Percentiles rank a stretch among this genome's conserved stretches.
These are phyloP conservation scores for Neofusicoccum laricinum DNA, from an alignment of 2,329 filamentous ascomycete genomes.

Conservation along the genomic window DNA sequence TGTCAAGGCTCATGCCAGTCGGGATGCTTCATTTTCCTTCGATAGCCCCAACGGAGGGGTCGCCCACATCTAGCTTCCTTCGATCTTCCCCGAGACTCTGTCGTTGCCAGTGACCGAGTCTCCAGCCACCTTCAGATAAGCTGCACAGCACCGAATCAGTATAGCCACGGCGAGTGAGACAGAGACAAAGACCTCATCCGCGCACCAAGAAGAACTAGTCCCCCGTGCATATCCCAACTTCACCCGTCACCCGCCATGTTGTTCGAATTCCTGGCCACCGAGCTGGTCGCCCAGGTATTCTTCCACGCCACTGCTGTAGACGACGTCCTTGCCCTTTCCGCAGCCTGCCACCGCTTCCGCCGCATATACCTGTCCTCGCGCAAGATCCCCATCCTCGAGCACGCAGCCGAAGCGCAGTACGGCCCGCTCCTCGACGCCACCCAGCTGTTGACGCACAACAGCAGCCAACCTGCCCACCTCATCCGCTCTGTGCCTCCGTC, in stretches of 20 bases:
- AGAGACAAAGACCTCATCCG: background rate
- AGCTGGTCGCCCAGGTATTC: slow-evolving; percentile 58
- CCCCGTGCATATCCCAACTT: background rate
- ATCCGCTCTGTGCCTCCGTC: slow-evolving; percentile 53
- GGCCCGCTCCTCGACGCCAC: slow-evolving; percentile 58
- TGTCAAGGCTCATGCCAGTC: slow-evolving; percentile 23
- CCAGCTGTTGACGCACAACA: slow-evolving; percentile 60
- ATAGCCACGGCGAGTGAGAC: background rate
- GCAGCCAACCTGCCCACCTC: slow-evolving; percentile 56
- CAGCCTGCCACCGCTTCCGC: slow-evolving; percentile 55
- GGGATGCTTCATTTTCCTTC: slow-evolving; percentile 29
- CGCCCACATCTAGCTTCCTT: slow-evolving; percentile 36
- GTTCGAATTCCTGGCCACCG: slow-evolving; percentile 55
- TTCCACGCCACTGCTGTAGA: slow-evolving; percentile 50
- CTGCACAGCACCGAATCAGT: background rate
- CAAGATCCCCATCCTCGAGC: slow-evolving; percentile 53
- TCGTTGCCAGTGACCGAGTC: background rate
- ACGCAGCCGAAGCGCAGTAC: slow-evolving; percentile 54
- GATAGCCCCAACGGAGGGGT: slow-evolving; percentile 58
- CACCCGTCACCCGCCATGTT: slow-evolving; percentile 43
- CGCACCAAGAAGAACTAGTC: background rate
- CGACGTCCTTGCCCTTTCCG: slow-evolving; percentile 54
- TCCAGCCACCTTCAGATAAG: slow-evolving; percentile 10
- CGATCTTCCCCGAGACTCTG: slow-evolving; percentile 20
- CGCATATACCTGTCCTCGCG: slow-evolving; percentile 52